Base-by-base conservation (phyloP, 441 rosid species). In the Gossypium trilobum region DNA sequence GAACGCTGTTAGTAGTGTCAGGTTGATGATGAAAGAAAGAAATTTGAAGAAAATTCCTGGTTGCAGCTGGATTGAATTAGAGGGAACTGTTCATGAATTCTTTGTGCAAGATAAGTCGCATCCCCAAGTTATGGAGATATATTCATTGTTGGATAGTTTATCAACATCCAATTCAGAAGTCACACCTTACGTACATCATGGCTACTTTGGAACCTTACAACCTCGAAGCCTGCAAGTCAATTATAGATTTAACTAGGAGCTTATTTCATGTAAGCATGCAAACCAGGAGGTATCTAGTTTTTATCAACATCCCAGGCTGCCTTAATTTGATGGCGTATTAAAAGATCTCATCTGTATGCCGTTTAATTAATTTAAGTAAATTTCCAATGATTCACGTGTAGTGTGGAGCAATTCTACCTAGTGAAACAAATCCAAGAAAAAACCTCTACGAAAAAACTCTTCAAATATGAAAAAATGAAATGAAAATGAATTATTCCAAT, bases 11-110 rank as follows among this genome's bases (percentile, higher is more conserved):
- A 79, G 83, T 42, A 68, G 73, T 67, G 73, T 83, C 58, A 82
- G 89, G 77, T 75, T 39, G 48, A 79, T 70, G 82, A 89, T 89
- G 93, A 87, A 83, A 74, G 75, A 81, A 56, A 80, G 80, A 79
- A 81, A 79, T 25, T 51, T 89, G 1, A 73, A 79, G 73, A 89
- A 85, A 78, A 17, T 79, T 63, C 89, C 84, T 0, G 93, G 93
- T 44, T 87, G 87, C 73, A 87, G 93, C 72, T 85, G 87, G 89
- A 85, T 87, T 58, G 91, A 80, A 72, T 82, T 93, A 1, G 86
- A 89, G 9, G 98, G 94, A 68, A 78, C 66, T 10, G 82, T 87
- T 64, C 91, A 87, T 64, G 88, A 89, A 75, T 93, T 93, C 79
- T 82, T 81, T 62, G 88, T 85, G 57, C 82, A 83, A 48, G 90